These are phyloP conservation scores for Tetrahymena thermophila DNA, from an alignment of 73 alveolate species.

Conservation along the genomic window DNA sequence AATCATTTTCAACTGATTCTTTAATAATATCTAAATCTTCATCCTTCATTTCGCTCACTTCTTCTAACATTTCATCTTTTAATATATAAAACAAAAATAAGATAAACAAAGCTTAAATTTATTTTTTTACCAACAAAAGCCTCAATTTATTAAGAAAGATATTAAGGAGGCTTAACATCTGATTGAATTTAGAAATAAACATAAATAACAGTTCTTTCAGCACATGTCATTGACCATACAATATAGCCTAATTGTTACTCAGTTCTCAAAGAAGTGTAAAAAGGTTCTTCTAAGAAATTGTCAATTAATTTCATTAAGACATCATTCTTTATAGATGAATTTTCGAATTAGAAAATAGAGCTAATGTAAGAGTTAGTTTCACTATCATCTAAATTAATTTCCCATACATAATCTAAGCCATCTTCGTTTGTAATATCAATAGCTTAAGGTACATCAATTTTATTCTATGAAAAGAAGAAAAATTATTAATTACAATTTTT, in stretches of 20 bases:
- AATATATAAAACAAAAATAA: too few relatives aligned
- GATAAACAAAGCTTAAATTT: too few relatives aligned
- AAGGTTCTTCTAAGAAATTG: slow-evolving; percentile 35
- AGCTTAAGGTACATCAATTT: neutral
- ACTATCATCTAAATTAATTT: neutral
- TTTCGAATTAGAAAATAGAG: neutral
- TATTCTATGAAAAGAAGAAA: neutral
- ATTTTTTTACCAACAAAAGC: neutral
- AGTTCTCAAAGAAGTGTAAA: slow-evolving; percentile 39
- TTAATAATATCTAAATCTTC: neutral
- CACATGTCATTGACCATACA: neutral
- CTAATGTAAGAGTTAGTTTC: neutral
- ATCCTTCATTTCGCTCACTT: slow-evolving; percentile 1
- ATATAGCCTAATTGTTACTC: slow-evolving; percentile 46
- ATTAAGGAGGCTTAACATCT: neutral
- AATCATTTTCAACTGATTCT: slow-evolving; percentile 3
- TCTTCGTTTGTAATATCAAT: neutral
- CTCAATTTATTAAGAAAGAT: neutral
- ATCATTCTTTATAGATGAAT: neutral
- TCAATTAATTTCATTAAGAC: neutral
- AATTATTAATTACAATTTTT: neutral
- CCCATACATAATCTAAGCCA: neutral
- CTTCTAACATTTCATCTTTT: neutral
- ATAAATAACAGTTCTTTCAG: slow-evolving; percentile 9
- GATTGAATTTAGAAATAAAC: slow-evolving; percentile 27